Evolutionary conservation across 345 rosid species (phyloP).

Genomic region (Punica granatum): DNA sequence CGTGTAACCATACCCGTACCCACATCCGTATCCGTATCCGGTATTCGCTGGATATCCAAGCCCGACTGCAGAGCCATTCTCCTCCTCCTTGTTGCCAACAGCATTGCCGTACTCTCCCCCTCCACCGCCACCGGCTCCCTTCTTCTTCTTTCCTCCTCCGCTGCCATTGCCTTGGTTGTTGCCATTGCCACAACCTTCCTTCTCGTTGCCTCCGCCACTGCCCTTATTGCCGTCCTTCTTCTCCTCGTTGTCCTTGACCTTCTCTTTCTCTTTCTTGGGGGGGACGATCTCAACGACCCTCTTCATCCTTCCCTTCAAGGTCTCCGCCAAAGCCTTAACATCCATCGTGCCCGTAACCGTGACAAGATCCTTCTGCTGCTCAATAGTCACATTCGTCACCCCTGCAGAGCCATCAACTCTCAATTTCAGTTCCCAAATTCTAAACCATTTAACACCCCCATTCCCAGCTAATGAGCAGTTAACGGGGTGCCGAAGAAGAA

Average conservation of each 20-base stretch:
- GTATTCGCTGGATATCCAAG: conserved; percentile 2
- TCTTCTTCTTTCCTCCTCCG: conserved; percentile 14
- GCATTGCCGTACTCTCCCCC: not conserved
- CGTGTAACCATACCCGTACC: conserved; percentile 1
- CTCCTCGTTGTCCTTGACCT: conserved; percentile 14
- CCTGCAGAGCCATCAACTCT: conserved; percentile 14
- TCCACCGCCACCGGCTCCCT: conserved; percentile 10
- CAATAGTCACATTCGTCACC: conserved; percentile 20
- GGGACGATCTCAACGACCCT: conserved; percentile 32
- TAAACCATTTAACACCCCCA: not conserved
- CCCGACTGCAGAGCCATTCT: not conserved
- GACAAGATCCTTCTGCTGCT: conserved; percentile 33
- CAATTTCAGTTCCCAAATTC: not conserved
- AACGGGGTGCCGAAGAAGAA: not conserved
- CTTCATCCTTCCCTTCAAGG: conserved; percentile 28
- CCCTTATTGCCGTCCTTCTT: conserved; percentile 9
- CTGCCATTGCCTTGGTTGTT: not conserved
- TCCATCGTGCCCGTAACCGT: conserved; percentile 43
- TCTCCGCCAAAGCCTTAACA: conserved; percentile 24
- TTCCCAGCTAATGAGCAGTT: no score
- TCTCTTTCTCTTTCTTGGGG: conserved; percentile 24
- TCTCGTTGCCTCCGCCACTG: conserved; percentile 5
- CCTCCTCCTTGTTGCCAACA: not conserved
- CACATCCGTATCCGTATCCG: not conserved
- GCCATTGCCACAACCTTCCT: not conserved